A percentile compares a stretch with the other conserved stretches of the same genome.
Conservation (phyloP, 1,284 basidiomycete species). For the Pyrrhoderma noxium region DNA sequence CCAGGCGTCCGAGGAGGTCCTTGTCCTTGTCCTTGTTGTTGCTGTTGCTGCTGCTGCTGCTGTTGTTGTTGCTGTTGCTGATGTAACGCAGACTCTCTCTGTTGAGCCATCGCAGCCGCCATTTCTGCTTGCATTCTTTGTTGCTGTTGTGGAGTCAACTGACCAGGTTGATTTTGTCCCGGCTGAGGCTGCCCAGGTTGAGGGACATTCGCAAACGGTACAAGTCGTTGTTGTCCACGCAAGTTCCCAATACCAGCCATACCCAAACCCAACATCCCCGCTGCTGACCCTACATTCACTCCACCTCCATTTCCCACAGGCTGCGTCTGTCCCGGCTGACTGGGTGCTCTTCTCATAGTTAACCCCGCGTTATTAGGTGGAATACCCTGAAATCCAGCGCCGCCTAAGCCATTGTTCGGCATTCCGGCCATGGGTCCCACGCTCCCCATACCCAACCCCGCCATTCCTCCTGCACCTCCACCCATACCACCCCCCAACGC, state of each 20-base stretch:
- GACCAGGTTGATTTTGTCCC: conserved; percentile 2
- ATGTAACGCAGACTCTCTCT: not conserved
- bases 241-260: conserved; percentile 7
- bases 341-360: conserved; percentile 12
- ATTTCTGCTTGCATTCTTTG: no score
- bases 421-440: conserved; percentile 2
- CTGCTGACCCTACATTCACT: not conserved
- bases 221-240: conserved; percentile 1
- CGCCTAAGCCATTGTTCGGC: not conserved
- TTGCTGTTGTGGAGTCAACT: not conserved
- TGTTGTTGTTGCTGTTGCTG: conserved; percentile 14
- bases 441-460: not conserved
- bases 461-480: not conserved
- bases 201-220: conserved; percentile 3
- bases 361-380: not conserved
- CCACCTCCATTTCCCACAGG: not conserved
- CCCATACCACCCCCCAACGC: not conserved
- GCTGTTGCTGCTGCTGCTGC: conserved; percentile 1
- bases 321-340: conserved; percentile 5
- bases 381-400: conserved; percentile 5
- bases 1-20: not conserved
- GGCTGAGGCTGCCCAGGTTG: conserved; percentile 6
- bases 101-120: not conserved
- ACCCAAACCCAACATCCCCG: not conserved
- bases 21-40: not conserved